Evolutionary conservation across 2,329 filamentous ascomycete species (phyloP).

Genomic region (Chrysoporthe austroafricana): DNA sequence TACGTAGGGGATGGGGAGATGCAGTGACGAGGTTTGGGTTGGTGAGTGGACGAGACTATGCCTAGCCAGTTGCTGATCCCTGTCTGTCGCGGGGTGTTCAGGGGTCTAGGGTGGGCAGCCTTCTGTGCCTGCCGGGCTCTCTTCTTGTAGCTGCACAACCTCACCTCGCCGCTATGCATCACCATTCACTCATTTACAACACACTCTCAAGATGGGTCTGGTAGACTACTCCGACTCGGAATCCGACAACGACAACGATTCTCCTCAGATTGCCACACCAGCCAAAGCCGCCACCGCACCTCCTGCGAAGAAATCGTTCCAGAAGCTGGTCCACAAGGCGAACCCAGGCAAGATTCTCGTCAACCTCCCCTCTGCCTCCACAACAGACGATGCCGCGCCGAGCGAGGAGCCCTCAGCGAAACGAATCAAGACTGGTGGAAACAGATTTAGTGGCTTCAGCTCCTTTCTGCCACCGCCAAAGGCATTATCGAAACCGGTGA

Average conservation of each 20-base stretch:
- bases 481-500: slow-evolving; percentile 36
- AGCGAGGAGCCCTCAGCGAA: slow-evolving; percentile 69
- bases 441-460: slow-evolving; percentile 80
- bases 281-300: slow-evolving; percentile 23
- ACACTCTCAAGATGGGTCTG: slow-evolving; percentile 65
- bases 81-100: slow-evolving; percentile 3
- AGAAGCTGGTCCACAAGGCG: slow-evolving; percentile 79
- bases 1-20: neutral
- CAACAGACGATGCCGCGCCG: slow-evolving; percentile 41
- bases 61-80: neutral
- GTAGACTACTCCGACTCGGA: slow-evolving; percentile 85
- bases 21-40: slow-evolving; percentile 2
- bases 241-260: slow-evolving; percentile 64
- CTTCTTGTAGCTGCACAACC: neutral
- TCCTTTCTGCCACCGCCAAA: slow-evolving; percentile 87
- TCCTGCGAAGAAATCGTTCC: slow-evolving; percentile 61
- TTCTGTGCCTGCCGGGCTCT: neutral
- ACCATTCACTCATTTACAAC: neutral
- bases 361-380: slow-evolving; percentile 65
- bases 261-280: slow-evolving; percentile 20
- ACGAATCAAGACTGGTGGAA: slow-evolving; percentile 63
- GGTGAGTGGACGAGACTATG: neutral
- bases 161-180: neutral
- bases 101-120: neutral
- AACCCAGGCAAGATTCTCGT: slow-evolving; percentile 85